Base-by-base conservation (phyloP, 2,329 filamentous ascomycete species). In the Fusarium acutatum region DNA sequence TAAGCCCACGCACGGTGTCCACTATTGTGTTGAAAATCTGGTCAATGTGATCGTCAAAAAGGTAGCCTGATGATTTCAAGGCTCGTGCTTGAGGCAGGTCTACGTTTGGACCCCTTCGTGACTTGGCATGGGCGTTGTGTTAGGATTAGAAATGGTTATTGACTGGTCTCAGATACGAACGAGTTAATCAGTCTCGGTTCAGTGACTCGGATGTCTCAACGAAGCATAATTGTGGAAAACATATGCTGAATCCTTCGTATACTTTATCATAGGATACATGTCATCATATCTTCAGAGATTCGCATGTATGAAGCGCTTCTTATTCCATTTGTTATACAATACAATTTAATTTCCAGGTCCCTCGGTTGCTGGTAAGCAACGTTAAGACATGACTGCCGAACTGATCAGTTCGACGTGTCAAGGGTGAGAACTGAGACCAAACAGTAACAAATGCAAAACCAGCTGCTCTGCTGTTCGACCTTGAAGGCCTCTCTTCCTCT, bases 371-470 rank as follows among this genome's bases (percentile, higher is more conserved):
- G 24, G 22, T 43, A 54, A 24, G 32, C 13, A 64, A 43, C 35
- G 40, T 11, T 24, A 22, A 34, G 52, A 17, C 46, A 13, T n/a
- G 43, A 30, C 37, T 47, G 40, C 22, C 30, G 28, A 46, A 57
- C 41, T 50, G 47, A 44, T 40, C 50, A 73, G 60, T 34, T 59
- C 50, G 34, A 60, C n/a, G 34, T 22, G 28, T 64, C 28, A 62
- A 52, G 49, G 61, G 61, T 63, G 63, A 69, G 57, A 71, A 71
- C 41, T 30, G 69, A 71, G 67, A 72, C 64, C 64, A 71, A 77
- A 72, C 57, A 47, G 37, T 70, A 77, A 74, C 67, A 76, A 69
- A 75, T 60, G 73, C 75, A 77, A 75, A 77, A 75, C 69, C 73
- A 68, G 75, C 70, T 69, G 72, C 70, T 69, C 74, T 67, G 60